Evolutionary conservation across 148 eudicot species (phyloP), one percentile per base, ranked within the genome.

Genomic region (Cornus controversa): DNA sequence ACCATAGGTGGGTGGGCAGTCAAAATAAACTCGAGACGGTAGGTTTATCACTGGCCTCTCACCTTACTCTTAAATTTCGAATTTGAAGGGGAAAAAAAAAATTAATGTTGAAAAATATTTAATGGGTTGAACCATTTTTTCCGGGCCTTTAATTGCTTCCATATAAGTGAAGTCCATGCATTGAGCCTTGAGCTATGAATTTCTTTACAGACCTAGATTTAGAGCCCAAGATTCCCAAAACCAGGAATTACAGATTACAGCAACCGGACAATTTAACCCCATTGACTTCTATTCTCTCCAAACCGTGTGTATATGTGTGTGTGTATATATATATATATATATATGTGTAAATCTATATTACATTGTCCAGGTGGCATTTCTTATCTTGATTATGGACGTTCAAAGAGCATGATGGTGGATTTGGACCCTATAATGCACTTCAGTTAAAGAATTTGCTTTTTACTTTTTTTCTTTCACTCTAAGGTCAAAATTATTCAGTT

Each of bases 361-460:
- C 45, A 40, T 40, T 40, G 64, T 20, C 24, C 64, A 60, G 18
- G 64, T 60, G 64, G 64, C 64, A 60, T 60, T 60, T 60, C 25
- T 28, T 11, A n/a, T 31, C 71, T 45, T 69, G 75, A 80, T 47
- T 53, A 40, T 25, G 69, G 68, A 16, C 23, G 23, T 70, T 69
- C 63, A 62, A 76, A 76, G 71, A 60, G 53, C 60, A 81, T 76
- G 28, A 77, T 82, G 64, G 78, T 82, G 81, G 78, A 47, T 58
- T 82, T 18, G 78, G 65, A 82, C 84, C 84, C 84, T 72, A 66
- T 45, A 53, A 13, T 37, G 45, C 68, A 72, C 53, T 77, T 77
- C 77, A 73, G 3, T 63, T 26, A 29, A 75, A 28, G 40, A 67
- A 50, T n/a, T 76, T 18, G 58, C 31, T 73, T 81, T 77, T 66